Conservation (phyloP, 1,139 yeast genomes). For the Yamadazyma jaroonii region DNA sequence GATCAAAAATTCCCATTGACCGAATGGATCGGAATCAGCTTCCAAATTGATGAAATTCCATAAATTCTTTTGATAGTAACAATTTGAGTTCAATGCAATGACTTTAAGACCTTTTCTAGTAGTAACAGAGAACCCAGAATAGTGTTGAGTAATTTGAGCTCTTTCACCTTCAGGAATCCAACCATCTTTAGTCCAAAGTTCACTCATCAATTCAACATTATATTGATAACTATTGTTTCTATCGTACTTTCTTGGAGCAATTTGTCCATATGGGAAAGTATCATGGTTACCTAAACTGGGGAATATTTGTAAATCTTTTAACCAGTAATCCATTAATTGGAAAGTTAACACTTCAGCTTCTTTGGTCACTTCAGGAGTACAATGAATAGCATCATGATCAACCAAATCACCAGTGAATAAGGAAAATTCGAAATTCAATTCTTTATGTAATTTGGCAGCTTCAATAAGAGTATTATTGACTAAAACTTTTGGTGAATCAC, state of each 20-base stretch:
- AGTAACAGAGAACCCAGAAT: slow-evolving; percentile 60
- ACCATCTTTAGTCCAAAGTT: slow-evolving; percentile 48
- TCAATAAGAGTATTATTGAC: slow-evolving; percentile 54
- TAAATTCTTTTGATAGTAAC: slow-evolving; percentile 62
- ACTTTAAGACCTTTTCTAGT: slow-evolving; percentile 59
- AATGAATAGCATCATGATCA: slow-evolving; percentile 52
- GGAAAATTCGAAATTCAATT: slow-evolving; percentile 51
- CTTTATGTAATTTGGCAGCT: slow-evolving; percentile 28
- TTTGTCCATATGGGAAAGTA: slow-evolving; percentile 68
- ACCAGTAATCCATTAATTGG: slow-evolving; percentile 52
- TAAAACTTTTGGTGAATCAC: slow-evolving; percentile 64
- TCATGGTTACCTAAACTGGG: slow-evolving; percentile 73
- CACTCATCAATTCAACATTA: slow-evolving; percentile 60
- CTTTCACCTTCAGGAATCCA: slow-evolving; percentile 31
- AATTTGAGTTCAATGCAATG: slow-evolving; percentile 63
- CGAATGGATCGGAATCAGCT: slow-evolving; percentile 58
- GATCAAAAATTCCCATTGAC: slow-evolving; percentile 59
- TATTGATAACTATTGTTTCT: slow-evolving; percentile 51
- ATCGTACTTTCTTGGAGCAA: slow-evolving; percentile 46
- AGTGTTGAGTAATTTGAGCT: slow-evolving; percentile 35
- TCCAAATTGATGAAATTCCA: slow-evolving; percentile 58
- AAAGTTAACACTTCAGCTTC: slow-evolving; percentile 52
- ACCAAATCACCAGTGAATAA: slow-evolving; percentile 71
- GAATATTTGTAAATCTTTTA: slow-evolving; percentile 57
- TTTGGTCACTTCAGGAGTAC: slow-evolving; percentile 47